Conservation (phyloP, 495 filamentous ascomycete genomes). For the Neurospora hispaniola region DNA sequence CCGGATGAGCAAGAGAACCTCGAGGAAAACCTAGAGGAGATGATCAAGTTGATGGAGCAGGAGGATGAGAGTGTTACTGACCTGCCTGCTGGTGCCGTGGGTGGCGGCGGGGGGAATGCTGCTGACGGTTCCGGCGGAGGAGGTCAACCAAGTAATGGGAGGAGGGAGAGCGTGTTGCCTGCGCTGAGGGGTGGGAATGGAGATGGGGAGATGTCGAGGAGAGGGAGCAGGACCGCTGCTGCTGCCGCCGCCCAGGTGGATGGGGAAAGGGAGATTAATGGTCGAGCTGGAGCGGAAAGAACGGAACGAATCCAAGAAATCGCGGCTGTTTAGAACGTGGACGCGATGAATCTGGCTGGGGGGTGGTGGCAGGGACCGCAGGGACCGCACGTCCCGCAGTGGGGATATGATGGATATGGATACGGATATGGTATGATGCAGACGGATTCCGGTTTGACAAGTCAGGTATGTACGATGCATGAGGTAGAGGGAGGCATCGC, state of each 20-base stretch:
- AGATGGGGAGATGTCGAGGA: not conserved
- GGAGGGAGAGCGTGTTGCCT: not conserved
- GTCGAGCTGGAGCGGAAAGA: not conserved
- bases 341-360: not conserved
- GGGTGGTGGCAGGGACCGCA: not conserved
- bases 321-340: not conserved
- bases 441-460: not conserved
- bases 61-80: conserved; percentile 15
- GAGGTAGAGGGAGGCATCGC: not conserved
- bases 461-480: not conserved
- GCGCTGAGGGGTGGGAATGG: not conserved
- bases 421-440: not conserved
- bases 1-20: conserved; percentile 36
- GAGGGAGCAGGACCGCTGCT: not conserved
- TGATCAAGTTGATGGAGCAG: conserved; percentile 44
- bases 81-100: not conserved
- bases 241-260: not conserved
- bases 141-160: not conserved
- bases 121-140: not conserved
- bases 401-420: not conserved
- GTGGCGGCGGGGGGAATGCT: not conserved
- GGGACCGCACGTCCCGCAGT: not conserved
- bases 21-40: conserved; percentile 35
- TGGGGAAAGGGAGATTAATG: not conserved
- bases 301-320: not conserved